A percentile compares a stretch with the other conserved stretches of the same genome.
These are phyloP conservation scores for Ustilago bromivora DNA, from an alignment of 1,284 basidiomycete species.

Conservation along the genomic window DNA sequence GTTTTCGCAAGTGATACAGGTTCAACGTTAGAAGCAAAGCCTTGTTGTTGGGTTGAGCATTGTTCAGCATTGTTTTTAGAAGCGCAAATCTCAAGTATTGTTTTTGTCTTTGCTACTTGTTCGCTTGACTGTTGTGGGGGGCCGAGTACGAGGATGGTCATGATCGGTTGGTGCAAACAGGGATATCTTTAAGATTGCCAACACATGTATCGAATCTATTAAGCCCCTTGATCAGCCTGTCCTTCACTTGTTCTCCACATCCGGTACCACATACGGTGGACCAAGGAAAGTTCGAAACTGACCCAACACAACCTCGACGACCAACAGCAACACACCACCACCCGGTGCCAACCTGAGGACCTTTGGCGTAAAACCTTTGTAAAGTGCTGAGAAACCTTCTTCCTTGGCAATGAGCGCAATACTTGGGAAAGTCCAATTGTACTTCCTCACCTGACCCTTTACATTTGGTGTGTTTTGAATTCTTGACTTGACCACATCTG, in stretches of 20 bases:
- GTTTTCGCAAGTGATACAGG: too few relatives aligned
- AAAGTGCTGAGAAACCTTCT: conserved; percentile 88
- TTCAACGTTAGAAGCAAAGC: too few relatives aligned
- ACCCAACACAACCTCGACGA: conserved; percentile 63
- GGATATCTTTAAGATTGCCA: too few relatives aligned
- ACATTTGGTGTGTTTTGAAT: conserved; percentile 79
- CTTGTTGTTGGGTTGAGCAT: too few relatives aligned
- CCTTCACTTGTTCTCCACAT: conserved; percentile 4
- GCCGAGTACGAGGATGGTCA: too few relatives aligned
- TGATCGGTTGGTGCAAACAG: too few relatives aligned
- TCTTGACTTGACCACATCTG: conserved; percentile 93
- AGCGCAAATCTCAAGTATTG: too few relatives aligned
- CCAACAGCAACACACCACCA: conserved; percentile 88
- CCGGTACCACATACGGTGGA: conserved; percentile 57
- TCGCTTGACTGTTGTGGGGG: too few relatives aligned
- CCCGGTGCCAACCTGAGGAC: conserved; percentile 86
- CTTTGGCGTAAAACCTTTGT: conserved; percentile 85
- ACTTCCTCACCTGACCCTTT: conserved; percentile 75
- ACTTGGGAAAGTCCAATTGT: conserved; percentile 83
- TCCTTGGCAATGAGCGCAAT: conserved; percentile 84
- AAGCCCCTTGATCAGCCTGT: neutral
- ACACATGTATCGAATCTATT: neutral
- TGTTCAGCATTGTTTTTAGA: too few relatives aligned
- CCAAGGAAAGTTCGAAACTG: conserved; percentile 59
- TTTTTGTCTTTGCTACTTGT: too few relatives aligned